Evolutionary conservation across 805 yeast species (phyloP), one percentile per base, ranked within the genome.

Genomic region (Priceomyces castillae): DNA sequence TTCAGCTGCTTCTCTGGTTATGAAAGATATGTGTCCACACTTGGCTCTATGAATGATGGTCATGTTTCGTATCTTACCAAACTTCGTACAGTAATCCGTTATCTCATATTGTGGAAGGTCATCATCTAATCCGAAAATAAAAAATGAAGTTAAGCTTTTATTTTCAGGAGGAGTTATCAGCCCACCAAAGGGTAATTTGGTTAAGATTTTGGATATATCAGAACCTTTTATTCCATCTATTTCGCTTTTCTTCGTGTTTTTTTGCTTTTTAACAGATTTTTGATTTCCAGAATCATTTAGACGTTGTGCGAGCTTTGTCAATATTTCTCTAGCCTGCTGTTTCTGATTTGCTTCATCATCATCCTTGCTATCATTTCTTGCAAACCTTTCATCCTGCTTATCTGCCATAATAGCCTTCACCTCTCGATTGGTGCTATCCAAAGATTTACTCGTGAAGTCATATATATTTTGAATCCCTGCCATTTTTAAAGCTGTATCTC

Each of bases 401-500:
- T 69, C 74, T 5, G 74, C 75, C 44, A 59, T 54, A 10, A 67
- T 59, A 6, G 75, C 75, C 44, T 59, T 62, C 4, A 67, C 67
- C 50, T 70, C 75, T 14, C 58, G 46, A 42, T 65, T 62, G 35
- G 49, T 48, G 7, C 63, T 46, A 19, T 47, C 46, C 12, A 44
- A 35, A 6, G 52, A 42, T 15, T 2, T 61, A 45, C 39, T 62
- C 14, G 65, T 41, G 14, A 48, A 34, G 3, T 46, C 47, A 9
- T 46, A 39, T 15, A 46, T 45, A 12, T 38, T 53, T 12, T 52
- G 71, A 12, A 73, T 67, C 12, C 82, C 83, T 2, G 90, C 84
- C 74, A 88, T 73, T 52, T 81, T 80, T 53, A 90, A 61, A 3
- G 96, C 86, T 1, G 88, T 81, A 55, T 90, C 97, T 50, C 97